Base-by-base conservation (phyloP, 208 protist species). In the Wallacemonas sp. region DNA sequence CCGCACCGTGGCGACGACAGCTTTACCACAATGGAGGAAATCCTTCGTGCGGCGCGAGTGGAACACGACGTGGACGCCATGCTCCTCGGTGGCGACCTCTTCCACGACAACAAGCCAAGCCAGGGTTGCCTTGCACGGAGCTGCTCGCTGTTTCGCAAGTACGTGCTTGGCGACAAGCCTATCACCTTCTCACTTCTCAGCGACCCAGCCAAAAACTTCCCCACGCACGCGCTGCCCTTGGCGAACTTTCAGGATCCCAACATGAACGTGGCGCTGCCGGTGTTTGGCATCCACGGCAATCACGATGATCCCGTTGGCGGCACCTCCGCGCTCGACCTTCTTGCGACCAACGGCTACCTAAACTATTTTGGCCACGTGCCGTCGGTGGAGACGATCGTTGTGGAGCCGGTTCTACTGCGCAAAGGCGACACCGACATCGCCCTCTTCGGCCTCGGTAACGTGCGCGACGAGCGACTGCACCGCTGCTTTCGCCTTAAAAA, bases 271-370 rank as follows among this genome's bases (percentile, higher is more conserved):
- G 71, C 83, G 12, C 68, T 99, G n/a, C 99, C 99, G 0, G 87
- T 99, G 26, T 99, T 99, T 88, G 86, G 86, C 8, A 99, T 99
- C 62, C 98, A 99, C 81, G 99, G 99, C 46, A 99, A 99, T 73
- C 99, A 99, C 79, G 99, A 99, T 69, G 98, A 99, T 68, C 98
- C 98, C 9, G 83, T 96, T 36, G 98, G 98, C 3, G 97, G 97
- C 52, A 85, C 84, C 62, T 93, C 86, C 32, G 76, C 98, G 17
- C 63, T 99, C 3, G 98, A 99, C 76, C 59, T 99, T 1, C 78
- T 99, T 19, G 78, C 88, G 24, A 86, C 86, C 6, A 85, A 76
- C 27, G 94, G 97, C 38, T 82, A 98, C 33, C 71, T 99, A 19
- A 99, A 99, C 71, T 99, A 99, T 79, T 99, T 99, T 88, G 99